Conservation (phyloP, 805 yeast genomes). For the Barnettozyma siamensis region DNA sequence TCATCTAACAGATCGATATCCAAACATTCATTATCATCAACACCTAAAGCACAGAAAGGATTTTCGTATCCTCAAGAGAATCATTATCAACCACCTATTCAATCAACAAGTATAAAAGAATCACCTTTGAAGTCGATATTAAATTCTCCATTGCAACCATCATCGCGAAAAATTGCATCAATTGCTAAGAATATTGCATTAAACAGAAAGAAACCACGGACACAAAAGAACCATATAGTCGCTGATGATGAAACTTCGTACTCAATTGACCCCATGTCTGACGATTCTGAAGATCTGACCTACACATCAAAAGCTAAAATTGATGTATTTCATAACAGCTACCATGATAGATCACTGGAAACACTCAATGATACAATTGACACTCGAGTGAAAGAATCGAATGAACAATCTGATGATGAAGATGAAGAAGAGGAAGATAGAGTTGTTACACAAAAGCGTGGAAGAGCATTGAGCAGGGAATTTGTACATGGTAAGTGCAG, state of each 20-base stretch:
- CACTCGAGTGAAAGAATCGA: background rate
- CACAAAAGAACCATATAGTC: background rate
- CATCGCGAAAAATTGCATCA: conserved; percentile 8
- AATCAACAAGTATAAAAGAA: background rate
- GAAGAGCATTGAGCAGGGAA: background rate
- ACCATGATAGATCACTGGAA: no score
- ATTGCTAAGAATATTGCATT: conserved; percentile 9
- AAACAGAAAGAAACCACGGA: background rate
- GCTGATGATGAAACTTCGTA: conserved; percentile 11
- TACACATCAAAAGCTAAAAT: no score
- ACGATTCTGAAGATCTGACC: background rate
- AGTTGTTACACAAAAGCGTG: background rate
- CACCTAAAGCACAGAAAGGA: background rate
- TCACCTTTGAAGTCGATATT: conserved; percentile 7
- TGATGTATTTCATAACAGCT: no score
- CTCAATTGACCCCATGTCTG: conserved; percentile 12
- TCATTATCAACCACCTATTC: background rate
- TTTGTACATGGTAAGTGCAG: background rate
- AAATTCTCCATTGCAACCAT: conserved; percentile 9
- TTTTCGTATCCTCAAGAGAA: background rate
- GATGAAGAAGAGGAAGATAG: background rate
- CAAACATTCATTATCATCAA: background rate
- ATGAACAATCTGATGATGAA: background rate
- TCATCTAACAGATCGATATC: background rate
- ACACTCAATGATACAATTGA: background rate